A percentile compares a stretch with the other conserved stretches of the same genome.
Conservation (phyloP, 306 rosid species). For the Glycine latifolia region DNA sequence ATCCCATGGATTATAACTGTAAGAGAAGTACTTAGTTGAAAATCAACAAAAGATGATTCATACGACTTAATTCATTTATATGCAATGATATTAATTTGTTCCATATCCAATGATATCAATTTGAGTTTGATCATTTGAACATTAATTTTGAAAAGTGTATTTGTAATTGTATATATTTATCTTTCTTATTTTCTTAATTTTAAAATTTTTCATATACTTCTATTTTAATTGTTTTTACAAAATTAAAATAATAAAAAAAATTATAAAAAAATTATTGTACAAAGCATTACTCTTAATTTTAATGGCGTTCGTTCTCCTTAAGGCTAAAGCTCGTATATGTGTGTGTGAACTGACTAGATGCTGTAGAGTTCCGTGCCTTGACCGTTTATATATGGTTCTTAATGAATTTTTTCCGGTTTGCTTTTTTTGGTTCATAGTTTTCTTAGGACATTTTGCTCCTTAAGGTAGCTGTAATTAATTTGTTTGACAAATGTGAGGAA, state of each 20-base stretch:
- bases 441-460: background rate
- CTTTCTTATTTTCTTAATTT: no score
- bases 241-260: no score
- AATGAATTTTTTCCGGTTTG: background rate
- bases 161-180: background rate
- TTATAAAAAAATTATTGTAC: background rate
- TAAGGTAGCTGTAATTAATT: background rate
- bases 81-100: background rate
- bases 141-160: no score
- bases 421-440: background rate
- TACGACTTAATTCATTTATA: background rate
- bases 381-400: background rate
- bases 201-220: no score
- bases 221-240: no score
- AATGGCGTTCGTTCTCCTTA: background rate
- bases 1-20: background rate
- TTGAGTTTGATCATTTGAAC: no score
- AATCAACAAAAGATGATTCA: background rate
- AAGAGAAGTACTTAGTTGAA: background rate
- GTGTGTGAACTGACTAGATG: background rate
- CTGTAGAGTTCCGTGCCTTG: slow-evolving; percentile 25
- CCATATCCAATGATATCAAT: background rate
- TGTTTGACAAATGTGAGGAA: slow-evolving; percentile 34
- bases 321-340: background rate
- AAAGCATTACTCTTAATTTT: background rate